Evolutionary conservation across 2,329 filamentous ascomycete species (phyloP).

Genomic region (Bipolaris zeicola): DNA sequence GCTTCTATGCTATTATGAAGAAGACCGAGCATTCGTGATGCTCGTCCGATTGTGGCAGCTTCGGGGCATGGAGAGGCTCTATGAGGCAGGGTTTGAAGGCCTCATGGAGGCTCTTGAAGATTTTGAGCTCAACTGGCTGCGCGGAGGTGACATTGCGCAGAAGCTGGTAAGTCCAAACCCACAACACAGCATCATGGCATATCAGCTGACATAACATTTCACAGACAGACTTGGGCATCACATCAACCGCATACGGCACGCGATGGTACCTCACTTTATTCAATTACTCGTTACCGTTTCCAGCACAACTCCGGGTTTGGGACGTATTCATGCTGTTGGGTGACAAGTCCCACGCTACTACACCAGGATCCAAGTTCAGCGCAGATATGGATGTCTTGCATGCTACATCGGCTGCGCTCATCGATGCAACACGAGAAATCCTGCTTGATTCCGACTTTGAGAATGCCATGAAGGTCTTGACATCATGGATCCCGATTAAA

Average conservation of each 20-base stretch:
- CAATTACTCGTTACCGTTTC: slow-evolving; percentile 94
- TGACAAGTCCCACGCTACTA: slow-evolving; percentile 61
- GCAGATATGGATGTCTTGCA: slow-evolving; percentile 85
- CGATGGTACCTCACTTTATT: slow-evolving; percentile 97
- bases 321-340: slow-evolving; percentile 96
- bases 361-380: slow-evolving; percentile 48
- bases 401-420: slow-evolving; percentile 84
- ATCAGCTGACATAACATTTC: slow-evolving; percentile 25
- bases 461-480: slow-evolving; percentile 96
- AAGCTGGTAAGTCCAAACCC: slow-evolving; percentile 70
- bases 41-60: slow-evolving; percentile 91
- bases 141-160: slow-evolving; percentile 73
- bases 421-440: slow-evolving; percentile 87
- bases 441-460: slow-evolving; percentile 94
- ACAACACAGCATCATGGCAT: neutral
- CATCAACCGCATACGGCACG: slow-evolving; percentile 91
- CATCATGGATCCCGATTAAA: slow-evolving; percentile 90
- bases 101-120: slow-evolving; percentile 84
- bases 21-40: slow-evolving; percentile 95
- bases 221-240: slow-evolving; percentile 76
- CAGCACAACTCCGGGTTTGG: slow-evolving; percentile 94
- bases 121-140: slow-evolving; percentile 84
- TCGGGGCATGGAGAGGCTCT: slow-evolving; percentile 83
- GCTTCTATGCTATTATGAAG: slow-evolving; percentile 93
- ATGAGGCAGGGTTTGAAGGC: slow-evolving; percentile 81